A percentile compares a stretch with the other conserved stretches of the same genome.
phyloP scores from a whole-genome alignment of 116 monocot genomes.

The Cymodocea nodosa region DNA sequence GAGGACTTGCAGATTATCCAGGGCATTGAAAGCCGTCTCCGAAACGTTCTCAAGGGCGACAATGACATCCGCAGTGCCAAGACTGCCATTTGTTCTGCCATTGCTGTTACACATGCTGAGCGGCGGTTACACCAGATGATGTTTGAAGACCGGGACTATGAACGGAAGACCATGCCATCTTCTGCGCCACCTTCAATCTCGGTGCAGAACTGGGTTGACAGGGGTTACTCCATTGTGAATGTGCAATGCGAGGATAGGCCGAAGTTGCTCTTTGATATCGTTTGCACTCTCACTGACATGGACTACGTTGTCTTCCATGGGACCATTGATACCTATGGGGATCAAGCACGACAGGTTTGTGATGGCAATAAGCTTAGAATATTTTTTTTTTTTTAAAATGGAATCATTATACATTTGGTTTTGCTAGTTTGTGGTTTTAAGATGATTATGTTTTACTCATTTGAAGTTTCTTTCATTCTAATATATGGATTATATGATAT shows the following conservation, averaged over 20 bases:
- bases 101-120: conserved; percentile 23
- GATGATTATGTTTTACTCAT: too few relatives aligned
- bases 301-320: conserved; percentile 83
- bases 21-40: conserved; percentile 31
- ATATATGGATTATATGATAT: too few relatives aligned
- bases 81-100: conserved; percentile 20
- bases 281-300: conserved; percentile 86
- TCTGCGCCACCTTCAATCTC: conserved; percentile 15
- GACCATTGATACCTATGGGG: conserved; percentile 44
- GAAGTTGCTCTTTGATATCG: conserved; percentile 79
- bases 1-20: conserved; percentile 24
- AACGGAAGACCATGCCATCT: not conserved
- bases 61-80: conserved; percentile 28
- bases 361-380: too few relatives aligned
- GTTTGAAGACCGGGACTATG: conserved; percentile 65
- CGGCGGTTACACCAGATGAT: conserved; percentile 85
- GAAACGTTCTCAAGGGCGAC: conserved; percentile 34
- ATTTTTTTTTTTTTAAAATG: too few relatives aligned
- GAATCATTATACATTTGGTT: too few relatives aligned
- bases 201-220: conserved; percentile 59
- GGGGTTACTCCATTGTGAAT: conserved; percentile 67
- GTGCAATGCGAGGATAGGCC: conserved; percentile 61
- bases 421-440: too few relatives aligned
- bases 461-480: too few relatives aligned
- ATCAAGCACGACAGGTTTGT: conserved; percentile 39